Base-by-base conservation (phyloP, 2,329 filamentous ascomycete genomes). In the Fusarium nisikadoi region DNA sequence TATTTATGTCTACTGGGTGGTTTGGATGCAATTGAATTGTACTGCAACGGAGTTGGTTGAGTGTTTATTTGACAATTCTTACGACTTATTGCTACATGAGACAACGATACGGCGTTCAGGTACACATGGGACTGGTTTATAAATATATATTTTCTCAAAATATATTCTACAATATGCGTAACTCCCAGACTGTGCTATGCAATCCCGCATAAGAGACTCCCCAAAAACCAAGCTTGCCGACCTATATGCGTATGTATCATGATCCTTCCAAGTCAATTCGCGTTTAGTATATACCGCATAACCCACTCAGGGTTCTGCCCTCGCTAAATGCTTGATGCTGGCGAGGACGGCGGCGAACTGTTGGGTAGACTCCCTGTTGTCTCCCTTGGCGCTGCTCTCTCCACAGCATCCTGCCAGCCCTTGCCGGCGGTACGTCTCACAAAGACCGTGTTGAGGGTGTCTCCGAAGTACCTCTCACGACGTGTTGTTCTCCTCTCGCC, bases 391-490 rank as follows among this genome's bases (percentile, higher is more conserved):
- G 49, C 38, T 42, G 14, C 39, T 20, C 38, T 67, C 35, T 75
- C 75, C 17, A 74, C 64, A 8, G 78, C 75, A 8, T 79, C 73
- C 19, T 79, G 78, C 85, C 85, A 87, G 6, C 72, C 73, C 17
- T 80, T 72, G 8, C 84, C 83, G 0, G 89, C 90, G 1, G 94
- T 95, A n/a, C 82, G 83, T 81, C 94, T 85, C 5, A 95, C 89
- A 27, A 87, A 82, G 4, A 84, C 79, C 7, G 89, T 84, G 74
- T 93, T 90, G 14, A 93, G 79, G 16, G 85, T 83, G 6, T 86
- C 84, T 1, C 87, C 84, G 77, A 97, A 95, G 86, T 94, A 96
- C 65, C 86, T 87, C 67, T 95, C 93, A 53, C 89, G 86, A 45
- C 93, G 86, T 12, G 91, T 93, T 5, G 84, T 89, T 35, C 86